Evolutionary conservation across 129 eudicot genomes (phyloP).

Genomic region (Dittrichia graveolens): DNA sequence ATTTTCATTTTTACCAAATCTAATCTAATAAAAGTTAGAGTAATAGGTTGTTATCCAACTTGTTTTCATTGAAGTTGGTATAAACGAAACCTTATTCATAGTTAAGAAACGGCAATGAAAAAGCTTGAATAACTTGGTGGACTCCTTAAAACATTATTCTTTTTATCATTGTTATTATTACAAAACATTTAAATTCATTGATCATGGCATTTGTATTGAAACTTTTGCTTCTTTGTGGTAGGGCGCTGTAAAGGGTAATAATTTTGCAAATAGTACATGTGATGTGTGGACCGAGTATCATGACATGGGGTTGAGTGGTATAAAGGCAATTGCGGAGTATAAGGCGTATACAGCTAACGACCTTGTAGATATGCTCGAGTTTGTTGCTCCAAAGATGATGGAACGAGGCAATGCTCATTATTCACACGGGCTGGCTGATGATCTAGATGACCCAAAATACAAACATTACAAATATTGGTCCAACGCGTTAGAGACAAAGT

Average conservation of each 20-base stretch:
- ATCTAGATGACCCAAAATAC: conserved; percentile 86
- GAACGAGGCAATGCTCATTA: conserved; percentile 75
- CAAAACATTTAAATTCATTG: no score
- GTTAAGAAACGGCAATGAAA: no score
- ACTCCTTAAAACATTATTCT: no score
- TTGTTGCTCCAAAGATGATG: conserved; percentile 98
- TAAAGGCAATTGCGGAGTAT: conserved; percentile 79
- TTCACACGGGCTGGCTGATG: conserved; percentile 82
- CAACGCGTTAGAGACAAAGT: conserved; percentile 91
- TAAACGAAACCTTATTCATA: no score
- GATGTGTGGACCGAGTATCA: conserved; percentile 99
- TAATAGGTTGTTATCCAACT: no score
- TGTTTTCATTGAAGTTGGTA: no score
- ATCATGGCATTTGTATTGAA: not conserved
- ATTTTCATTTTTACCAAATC: no score
- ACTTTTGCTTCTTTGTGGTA: conserved; percentile 11
- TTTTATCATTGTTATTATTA: no score
- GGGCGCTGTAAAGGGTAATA: conserved; percentile 82
- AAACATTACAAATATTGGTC: conserved; percentile 89
- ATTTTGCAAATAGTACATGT: conserved; percentile 58
- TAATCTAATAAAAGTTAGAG: no score
- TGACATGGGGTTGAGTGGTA: conserved; percentile 82
- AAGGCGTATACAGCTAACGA: conserved; percentile 80
- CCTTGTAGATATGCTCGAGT: conserved; percentile 66
- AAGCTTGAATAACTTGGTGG: no score